A percentile compares a stretch with the other conserved stretches of the same genome.
phyloP scores from a whole-genome alignment of 23 red algal genomes.

The Chondrus crispus region DNA sequence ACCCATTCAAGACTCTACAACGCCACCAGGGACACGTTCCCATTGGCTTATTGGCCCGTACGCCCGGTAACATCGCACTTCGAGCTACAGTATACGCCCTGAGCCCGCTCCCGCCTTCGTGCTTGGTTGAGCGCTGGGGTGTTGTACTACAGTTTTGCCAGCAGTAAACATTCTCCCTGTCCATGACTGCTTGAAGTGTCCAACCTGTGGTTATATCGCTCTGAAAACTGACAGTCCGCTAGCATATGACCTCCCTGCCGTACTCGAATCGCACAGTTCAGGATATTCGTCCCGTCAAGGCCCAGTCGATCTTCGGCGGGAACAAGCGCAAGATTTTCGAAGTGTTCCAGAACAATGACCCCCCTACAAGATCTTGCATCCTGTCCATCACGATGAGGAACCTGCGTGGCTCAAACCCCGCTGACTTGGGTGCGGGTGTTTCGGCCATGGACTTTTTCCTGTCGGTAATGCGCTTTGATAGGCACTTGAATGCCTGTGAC shows the following conservation, averaged over 20 bases:
- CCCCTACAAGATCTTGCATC: background rate
- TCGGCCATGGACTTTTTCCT: background rate
- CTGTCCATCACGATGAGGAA: background rate
- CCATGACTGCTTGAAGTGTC: background rate
- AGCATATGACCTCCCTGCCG: background rate
- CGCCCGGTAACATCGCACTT: too few species aligned
- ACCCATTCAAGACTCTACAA: too few species aligned
- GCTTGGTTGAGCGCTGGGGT: too few species aligned
- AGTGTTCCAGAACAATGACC: background rate
- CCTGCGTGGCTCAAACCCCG: too few species aligned
- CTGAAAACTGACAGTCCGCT: background rate
- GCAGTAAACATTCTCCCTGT: background rate
- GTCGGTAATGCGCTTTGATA: background rate
- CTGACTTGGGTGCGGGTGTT: too few species aligned
- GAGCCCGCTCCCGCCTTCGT: too few species aligned
- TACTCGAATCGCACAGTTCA: background rate
- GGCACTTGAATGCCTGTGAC: background rate
- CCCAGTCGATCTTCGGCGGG: background rate
- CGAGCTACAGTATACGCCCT: too few species aligned
- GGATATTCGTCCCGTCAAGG: background rate
- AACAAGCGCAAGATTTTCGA: background rate
- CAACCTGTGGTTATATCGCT: background rate
- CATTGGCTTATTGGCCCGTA: too few species aligned
- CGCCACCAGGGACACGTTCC: too few species aligned
- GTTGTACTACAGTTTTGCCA: too few species aligned